phyloP scores from a whole-genome alignment of 2,329 filamentous ascomycete genomes.

The Cladosporium austrohemisphaericum region DNA sequence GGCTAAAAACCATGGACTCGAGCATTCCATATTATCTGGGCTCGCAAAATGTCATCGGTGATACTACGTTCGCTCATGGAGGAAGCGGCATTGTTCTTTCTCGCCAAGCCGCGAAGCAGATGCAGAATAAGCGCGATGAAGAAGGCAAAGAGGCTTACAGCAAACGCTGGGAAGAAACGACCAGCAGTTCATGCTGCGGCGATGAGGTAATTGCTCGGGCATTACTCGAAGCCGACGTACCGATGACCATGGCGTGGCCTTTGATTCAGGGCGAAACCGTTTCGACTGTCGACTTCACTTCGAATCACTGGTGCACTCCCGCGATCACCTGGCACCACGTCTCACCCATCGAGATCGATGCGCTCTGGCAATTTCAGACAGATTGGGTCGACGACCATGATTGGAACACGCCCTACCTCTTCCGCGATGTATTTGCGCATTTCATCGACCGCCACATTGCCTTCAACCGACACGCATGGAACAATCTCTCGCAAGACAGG shows the following conservation, averaged over 20 bases:
- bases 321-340: conserved; percentile 39
- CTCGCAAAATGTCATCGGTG: conserved; percentile 38
- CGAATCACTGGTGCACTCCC: conserved; percentile 43
- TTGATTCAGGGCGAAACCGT: conserved; percentile 45
- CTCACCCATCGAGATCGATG: conserved; percentile 21
- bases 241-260: conserved; percentile 43
- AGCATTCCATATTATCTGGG: conserved; percentile 47
- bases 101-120: conserved; percentile 36
- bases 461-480: conserved; percentile 32
- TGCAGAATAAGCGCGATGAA: conserved; percentile 37
- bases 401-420: conserved; percentile 33
- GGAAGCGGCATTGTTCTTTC: conserved; percentile 46
- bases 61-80: conserved; percentile 40
- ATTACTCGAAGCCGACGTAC: conserved; percentile 44
- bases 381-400: conserved; percentile 30
- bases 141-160: conserved; percentile 37
- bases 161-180: conserved; percentile 39
- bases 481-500: conserved; percentile 31
- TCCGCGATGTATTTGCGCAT: conserved; percentile 32
- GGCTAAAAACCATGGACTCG: conserved; percentile 46
- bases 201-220: conserved; percentile 52
- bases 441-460: conserved; percentile 31
- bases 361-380: conserved; percentile 31
- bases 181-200: conserved; percentile 52
- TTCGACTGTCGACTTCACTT: conserved; percentile 39